phyloP scores from a whole-genome alignment of 2,329 filamentous ascomycete species.

The Cytospora chrysosperma region DNA sequence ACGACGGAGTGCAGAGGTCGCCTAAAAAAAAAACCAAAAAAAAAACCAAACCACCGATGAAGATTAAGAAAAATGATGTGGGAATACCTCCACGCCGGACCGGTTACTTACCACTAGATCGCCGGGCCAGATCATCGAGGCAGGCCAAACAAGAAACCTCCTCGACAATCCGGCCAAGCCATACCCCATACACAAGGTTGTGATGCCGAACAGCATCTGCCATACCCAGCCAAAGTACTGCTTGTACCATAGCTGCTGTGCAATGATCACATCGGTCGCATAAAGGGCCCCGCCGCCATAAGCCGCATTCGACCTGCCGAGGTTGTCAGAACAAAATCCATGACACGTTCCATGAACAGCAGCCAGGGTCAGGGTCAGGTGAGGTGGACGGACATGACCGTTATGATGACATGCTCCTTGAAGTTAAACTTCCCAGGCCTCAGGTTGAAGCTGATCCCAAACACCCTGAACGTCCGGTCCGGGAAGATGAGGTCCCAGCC shows the following conservation, averaged over 20 bases:
- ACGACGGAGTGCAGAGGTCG: not conserved
- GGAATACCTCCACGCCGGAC: too few species aligned
- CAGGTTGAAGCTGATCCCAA: conserved; percentile 55
- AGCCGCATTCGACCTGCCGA: conserved; percentile 43
- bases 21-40: too few species aligned
- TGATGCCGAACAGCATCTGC: conserved; percentile 58
- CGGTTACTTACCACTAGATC: conserved; percentile 45
- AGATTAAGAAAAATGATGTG: too few species aligned
- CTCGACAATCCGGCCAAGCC: conserved; percentile 60
- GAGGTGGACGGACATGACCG: conserved; percentile 52
- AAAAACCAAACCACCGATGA: too few species aligned
- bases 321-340: conserved; percentile 23
- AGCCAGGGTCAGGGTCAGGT: not conserved
- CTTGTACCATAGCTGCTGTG: conserved; percentile 56
- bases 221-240: conserved; percentile 45
- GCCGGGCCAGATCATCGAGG: conserved; percentile 60
- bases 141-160: conserved; percentile 59
- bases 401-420: conserved; percentile 62
- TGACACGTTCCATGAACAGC: not conserved
- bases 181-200: conserved; percentile 63
- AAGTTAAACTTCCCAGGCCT: conserved; percentile 59
- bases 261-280: conserved; percentile 51
- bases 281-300: conserved; percentile 59
- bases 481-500: conserved; percentile 57
- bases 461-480: conserved; percentile 49